These are phyloP conservation scores for Fagopyrum esculentum DNA, from an alignment of 148 eudicot species.

Conservation along the genomic window DNA sequence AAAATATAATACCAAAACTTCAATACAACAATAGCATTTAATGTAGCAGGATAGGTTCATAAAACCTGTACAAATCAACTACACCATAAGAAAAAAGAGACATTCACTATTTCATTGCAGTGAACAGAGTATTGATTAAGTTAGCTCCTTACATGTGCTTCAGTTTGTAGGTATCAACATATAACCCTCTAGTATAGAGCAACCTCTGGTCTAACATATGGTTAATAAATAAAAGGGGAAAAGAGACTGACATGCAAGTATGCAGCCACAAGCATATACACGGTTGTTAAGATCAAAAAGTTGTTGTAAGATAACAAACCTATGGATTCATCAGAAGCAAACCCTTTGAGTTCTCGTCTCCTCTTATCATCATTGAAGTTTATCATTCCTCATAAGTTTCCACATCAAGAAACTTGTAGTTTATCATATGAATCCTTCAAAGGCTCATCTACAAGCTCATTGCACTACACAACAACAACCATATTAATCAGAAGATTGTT, in stretches of 20 bases:
- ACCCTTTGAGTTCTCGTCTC: conserved; percentile 35
- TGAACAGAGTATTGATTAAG: neutral
- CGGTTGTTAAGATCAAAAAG: neutral
- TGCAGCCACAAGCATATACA: neutral
- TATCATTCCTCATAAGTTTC: conserved; percentile 82
- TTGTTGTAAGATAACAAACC: conserved; percentile 33
- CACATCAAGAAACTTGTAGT: conserved; percentile 65
- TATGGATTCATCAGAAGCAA: conserved; percentile 31
- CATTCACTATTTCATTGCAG: neutral
- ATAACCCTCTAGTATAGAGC: conserved; percentile 86
- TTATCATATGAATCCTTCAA: neutral
- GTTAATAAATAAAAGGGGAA: neutral
- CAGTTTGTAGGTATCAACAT: conserved; percentile 61
- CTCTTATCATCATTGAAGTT: conserved; percentile 49
- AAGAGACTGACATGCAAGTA: neutral
- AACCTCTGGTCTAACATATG: conserved; percentile 64
- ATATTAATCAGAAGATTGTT: neutral
- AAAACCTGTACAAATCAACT: neutral
- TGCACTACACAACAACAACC: neutral
- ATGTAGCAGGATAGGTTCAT: neutral
- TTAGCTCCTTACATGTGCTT: conserved; percentile 60
- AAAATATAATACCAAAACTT: neutral
- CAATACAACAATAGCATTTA: neutral
- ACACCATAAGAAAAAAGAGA: neutral
- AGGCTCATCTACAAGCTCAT: neutral